Evolutionary conservation across 495 filamentous ascomycete species (phyloP).

Genomic region (Aspergillus conjunctus): DNA sequence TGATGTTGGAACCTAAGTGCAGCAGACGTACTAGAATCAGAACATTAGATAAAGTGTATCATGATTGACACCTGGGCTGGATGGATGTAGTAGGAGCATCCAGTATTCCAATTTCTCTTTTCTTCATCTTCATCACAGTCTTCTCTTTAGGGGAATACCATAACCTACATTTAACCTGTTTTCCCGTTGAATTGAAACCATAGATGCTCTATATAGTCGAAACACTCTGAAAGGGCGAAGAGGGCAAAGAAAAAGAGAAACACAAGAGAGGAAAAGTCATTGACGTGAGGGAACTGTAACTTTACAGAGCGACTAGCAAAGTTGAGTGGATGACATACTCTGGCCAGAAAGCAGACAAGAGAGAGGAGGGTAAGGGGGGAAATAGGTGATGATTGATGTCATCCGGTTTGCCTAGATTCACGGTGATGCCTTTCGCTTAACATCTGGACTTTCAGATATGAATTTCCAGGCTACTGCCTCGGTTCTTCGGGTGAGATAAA

Average conservation of each 20-base stretch:
- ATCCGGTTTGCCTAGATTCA: conserved; percentile 11
- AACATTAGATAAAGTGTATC: conserved; percentile 18
- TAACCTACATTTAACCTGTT: conserved; percentile 24
- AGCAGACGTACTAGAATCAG: conserved; percentile 8
- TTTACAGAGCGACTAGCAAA: conserved; percentile 24
- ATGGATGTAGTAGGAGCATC: neutral
- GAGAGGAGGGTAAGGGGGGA: conserved; percentile 1
- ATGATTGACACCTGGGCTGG: neutral
- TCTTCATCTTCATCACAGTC: conserved; percentile 12
- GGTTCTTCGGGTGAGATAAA: neutral
- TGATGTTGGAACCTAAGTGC: neutral
- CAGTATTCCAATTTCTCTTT: conserved; percentile 1
- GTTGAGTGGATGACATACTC: conserved; percentile 14
- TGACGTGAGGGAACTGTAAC: conserved; percentile 13
- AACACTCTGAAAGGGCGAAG: conserved; percentile 19
- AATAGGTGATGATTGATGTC: conserved; percentile 4
- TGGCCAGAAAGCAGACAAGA: conserved; percentile 13
- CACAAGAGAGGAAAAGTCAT: conserved; percentile 1
- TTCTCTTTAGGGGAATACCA: conserved; percentile 17
- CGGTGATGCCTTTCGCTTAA: conserved; percentile 1
- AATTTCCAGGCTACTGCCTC: neutral
- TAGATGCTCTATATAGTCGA: conserved; percentile 31
- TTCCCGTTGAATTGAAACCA: conserved; percentile 23
- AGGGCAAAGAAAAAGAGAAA: conserved; percentile 8
- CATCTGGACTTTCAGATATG: neutral